These are phyloP conservation scores for Symbiotaphrina buchneri DNA, from an alignment of 495 filamentous ascomycete genomes.

Conservation along the genomic window DNA sequence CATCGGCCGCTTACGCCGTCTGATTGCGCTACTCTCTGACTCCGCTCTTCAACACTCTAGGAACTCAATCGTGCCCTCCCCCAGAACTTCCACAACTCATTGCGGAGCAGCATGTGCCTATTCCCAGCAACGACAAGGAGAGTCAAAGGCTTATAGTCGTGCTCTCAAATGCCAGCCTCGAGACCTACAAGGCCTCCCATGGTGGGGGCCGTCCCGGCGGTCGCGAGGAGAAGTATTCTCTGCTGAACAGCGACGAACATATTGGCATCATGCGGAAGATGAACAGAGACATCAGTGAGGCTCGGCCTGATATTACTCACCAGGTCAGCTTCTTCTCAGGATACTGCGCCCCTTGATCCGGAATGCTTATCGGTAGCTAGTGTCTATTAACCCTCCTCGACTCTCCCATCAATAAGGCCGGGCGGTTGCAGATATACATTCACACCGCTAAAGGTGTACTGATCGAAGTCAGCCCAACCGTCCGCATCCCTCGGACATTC, in stretches of 20 bases:
- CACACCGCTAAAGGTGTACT: slow-evolving; percentile 90
- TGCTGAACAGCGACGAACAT: slow-evolving; percentile 96
- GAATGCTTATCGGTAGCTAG: slow-evolving; percentile 18
- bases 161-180: slow-evolving; percentile 87
- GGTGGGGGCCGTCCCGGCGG: slow-evolving; percentile 28
- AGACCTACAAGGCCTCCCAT: slow-evolving; percentile 77
- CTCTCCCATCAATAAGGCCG: slow-evolving; percentile 95
- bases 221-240: slow-evolving; percentile 83
- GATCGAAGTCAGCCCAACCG: slow-evolving; percentile 91
- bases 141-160: slow-evolving; percentile 84
- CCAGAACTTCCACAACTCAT: slow-evolving; percentile 74
- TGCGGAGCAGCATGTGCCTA: slow-evolving; percentile 77
- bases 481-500: slow-evolving; percentile 92
- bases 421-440: slow-evolving; percentile 93
- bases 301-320: slow-evolving; percentile 90
- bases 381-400: slow-evolving; percentile 94
- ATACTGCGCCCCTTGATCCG: neutral
- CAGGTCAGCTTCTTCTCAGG: slow-evolving; percentile 36
- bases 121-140: slow-evolving; percentile 67
- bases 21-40: slow-evolving; percentile 2
- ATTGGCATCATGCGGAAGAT: slow-evolving; percentile 98
- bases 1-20: slow-evolving; percentile 1
- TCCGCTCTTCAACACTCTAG: too few species aligned
- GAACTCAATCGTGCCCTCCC: slow-evolving; percentile 87
- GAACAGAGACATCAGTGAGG: slow-evolving; percentile 96